These are phyloP conservation scores for Ogataea kodamae DNA, from an alignment of 805 yeast genomes.

Conservation along the genomic window DNA sequence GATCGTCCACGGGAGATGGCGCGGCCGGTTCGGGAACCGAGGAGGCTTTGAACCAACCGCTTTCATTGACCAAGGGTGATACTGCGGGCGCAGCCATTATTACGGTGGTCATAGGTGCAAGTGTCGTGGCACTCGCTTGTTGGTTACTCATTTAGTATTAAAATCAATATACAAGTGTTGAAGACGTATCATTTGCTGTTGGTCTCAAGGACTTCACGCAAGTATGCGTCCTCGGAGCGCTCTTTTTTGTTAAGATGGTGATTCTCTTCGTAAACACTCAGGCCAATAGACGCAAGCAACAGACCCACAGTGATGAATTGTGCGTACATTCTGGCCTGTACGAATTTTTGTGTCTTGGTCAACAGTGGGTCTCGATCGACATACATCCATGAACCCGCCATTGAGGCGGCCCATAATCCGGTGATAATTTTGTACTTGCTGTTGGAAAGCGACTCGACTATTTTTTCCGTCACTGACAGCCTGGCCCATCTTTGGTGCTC, in stretches of 20 bases:
- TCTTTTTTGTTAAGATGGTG: conserved; percentile 38
- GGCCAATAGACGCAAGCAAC: conserved; percentile 63
- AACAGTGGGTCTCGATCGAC: conserved; percentile 73
- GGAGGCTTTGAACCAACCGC: conserved; percentile 39
- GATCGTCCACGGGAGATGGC: conserved; percentile 47
- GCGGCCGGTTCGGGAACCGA: conserved; percentile 57
- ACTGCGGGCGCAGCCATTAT: conserved; percentile 69
- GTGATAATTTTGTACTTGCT: conserved; percentile 67
- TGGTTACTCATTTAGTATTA: conserved; percentile 24
- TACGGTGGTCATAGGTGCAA: conserved; percentile 50
- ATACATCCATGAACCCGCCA: conserved; percentile 73
- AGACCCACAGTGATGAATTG: conserved; percentile 75
- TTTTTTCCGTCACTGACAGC: conserved; percentile 47
- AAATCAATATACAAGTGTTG: conserved; percentile 8
- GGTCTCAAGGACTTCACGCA: conserved; percentile 40
- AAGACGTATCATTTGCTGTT: conserved; percentile 4
- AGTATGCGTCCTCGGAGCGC: conserved; percentile 35
- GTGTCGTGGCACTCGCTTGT: conserved; percentile 27
- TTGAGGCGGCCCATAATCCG: conserved; percentile 74
- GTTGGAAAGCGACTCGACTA: conserved; percentile 44
- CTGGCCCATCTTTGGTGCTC: conserved; percentile 51
- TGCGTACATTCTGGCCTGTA: conserved; percentile 89
- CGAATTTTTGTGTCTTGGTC: conserved; percentile 75
- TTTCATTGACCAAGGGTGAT: conserved; percentile 42
- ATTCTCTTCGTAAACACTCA: conserved; percentile 62